These are phyloP conservation scores for Ganoderma lingzhi DNA, from an alignment of 1,284 basidiomycete genomes.

Conservation along the genomic window DNA sequence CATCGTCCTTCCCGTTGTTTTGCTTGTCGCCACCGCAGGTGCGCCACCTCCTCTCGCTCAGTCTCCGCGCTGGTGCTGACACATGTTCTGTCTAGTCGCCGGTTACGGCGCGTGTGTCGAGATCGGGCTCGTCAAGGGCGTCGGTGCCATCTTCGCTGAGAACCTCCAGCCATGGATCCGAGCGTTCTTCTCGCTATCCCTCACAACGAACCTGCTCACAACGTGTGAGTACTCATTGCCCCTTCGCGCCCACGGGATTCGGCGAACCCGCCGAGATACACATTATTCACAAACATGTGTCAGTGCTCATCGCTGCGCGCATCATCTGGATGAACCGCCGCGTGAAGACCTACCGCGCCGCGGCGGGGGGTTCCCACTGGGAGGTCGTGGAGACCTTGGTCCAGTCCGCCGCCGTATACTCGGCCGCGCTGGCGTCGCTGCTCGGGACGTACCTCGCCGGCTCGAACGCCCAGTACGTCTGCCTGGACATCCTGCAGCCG, in stretches of 20 bases:
- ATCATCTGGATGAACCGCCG: slow-evolving; percentile 30
- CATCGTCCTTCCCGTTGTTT: slow-evolving; percentile 18
- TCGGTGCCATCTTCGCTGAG: slow-evolving; percentile 26
- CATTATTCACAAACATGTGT: slow-evolving; percentile 2
- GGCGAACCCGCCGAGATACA: neutral
- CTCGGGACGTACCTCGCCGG: slow-evolving; percentile 25
- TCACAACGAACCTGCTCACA: slow-evolving; percentile 29
- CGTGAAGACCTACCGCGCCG: slow-evolving; percentile 19
- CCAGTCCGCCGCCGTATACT: slow-evolving; percentile 31
- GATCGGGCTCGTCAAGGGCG: slow-evolving; percentile 24
- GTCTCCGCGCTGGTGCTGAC: too few relatives aligned
- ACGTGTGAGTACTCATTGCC: slow-evolving; percentile 21
- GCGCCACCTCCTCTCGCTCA: neutral
- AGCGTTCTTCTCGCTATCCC: slow-evolving; percentile 32
- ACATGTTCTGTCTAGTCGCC: slow-evolving; percentile 17
- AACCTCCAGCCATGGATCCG: slow-evolving; percentile 31
- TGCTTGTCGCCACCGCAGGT: slow-evolving; percentile 29
- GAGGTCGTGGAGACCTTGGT: slow-evolving; percentile 27
- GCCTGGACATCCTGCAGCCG: slow-evolving; percentile 25
- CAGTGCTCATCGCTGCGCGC: slow-evolving; percentile 31
- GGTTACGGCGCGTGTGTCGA: slow-evolving; percentile 31
- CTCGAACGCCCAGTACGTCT: slow-evolving; percentile 27
- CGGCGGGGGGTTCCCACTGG: slow-evolving; percentile 10
- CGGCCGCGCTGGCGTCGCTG: slow-evolving; percentile 23
- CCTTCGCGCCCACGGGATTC: neutral